A percentile compares a stretch with the other conserved stretches of the same genome.
Conservation (phyloP, 1,284 basidiomycete species). For the Exobasidium cylindrosporum region DNA sequence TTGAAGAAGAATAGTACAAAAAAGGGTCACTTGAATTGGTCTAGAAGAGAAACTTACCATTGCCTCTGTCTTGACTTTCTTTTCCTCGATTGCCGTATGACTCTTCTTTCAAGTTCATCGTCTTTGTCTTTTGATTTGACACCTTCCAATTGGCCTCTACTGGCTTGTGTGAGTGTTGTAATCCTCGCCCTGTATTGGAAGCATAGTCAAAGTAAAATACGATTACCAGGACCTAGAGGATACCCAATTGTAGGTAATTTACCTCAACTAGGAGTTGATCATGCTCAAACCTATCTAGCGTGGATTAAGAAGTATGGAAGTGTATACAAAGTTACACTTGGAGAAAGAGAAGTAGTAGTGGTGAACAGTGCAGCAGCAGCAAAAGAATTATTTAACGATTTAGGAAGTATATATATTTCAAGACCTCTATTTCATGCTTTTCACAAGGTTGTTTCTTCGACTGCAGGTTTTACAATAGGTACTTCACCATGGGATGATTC, state of each 20-base stretch:
- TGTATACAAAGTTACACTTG: conserved; percentile 28
- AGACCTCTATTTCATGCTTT: conserved; percentile 31
- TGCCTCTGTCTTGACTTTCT: too few relatives aligned
- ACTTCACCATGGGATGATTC: conserved; percentile 34
- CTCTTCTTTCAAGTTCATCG: too few relatives aligned
- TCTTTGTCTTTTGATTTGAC: too few relatives aligned
- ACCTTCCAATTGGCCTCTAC: conserved; percentile 57
- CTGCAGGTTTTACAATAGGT: conserved; percentile 31
- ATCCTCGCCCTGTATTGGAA: conserved; percentile 16
- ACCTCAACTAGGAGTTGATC: conserved; percentile 28
- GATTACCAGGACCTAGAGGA: conserved; percentile 22
- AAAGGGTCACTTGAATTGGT: too few relatives aligned
- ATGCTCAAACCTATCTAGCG: conserved; percentile 25
- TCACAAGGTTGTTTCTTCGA: conserved; percentile 30
- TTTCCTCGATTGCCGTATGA: too few relatives aligned
- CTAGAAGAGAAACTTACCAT: too few relatives aligned
- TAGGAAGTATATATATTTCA: conserved; percentile 31
- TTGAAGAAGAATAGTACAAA: too few relatives aligned
- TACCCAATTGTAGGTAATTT: conserved; percentile 30
- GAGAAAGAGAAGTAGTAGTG: conserved; percentile 28
- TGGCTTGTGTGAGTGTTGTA: neutral
- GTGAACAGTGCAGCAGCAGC: conserved; percentile 27
- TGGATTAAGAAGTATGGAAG: conserved; percentile 27
- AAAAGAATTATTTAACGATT: conserved; percentile 30
- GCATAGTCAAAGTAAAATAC: conserved; percentile 20